Percentiles rank a stretch among this genome's conserved stretches.
Evolutionary conservation across 495 filamentous ascomycete species (phyloP).

Genomic region (Xylaria telfairii): DNA sequence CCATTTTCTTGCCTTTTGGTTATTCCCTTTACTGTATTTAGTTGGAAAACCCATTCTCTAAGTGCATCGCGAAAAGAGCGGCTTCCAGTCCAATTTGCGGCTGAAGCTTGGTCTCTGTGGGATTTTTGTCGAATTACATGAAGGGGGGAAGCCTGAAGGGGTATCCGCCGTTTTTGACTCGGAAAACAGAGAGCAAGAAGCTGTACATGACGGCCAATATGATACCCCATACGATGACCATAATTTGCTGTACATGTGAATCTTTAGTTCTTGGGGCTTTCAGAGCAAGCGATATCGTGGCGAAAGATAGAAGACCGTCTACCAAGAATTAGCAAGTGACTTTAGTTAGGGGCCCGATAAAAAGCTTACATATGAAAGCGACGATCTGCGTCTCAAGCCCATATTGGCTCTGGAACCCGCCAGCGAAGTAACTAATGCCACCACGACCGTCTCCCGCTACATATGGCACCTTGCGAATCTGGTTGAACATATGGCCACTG

Average conservation of each 20-base stretch:
- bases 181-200: constrained; percentile 91
- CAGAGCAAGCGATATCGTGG: constrained; percentile 84
- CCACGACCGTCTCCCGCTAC: constrained; percentile 85
- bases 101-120: background rate
- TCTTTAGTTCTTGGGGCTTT: constrained; percentile 90
- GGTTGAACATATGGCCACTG: constrained; percentile 98
- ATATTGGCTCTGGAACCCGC: constrained; percentile 93
- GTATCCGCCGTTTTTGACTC: constrained; percentile 93
- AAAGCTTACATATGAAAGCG: constrained; percentile 87
- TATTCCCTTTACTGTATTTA: constrained; percentile 1
- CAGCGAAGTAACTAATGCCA: constrained; percentile 89
- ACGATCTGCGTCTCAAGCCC: constrained; percentile 96
- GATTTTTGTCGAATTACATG: constrained; percentile 42
- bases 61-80: constrained; percentile 12
- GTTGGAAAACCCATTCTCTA: background rate
- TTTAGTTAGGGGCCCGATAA: background rate
- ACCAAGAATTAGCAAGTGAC: constrained; percentile 33
- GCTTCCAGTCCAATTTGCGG: background rate
- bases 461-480: constrained; percentile 97
- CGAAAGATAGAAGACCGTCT: constrained; percentile 95
- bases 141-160: constrained; percentile 94
- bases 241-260: constrained; percentile 76
- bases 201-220: constrained; percentile 86
- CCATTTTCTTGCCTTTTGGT: background rate
- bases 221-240: constrained; percentile 80